These are phyloP conservation scores for Mortierella sp. DNA, from an alignment of 371 early-diverging fungal genomes.

Conservation along the genomic window DNA sequence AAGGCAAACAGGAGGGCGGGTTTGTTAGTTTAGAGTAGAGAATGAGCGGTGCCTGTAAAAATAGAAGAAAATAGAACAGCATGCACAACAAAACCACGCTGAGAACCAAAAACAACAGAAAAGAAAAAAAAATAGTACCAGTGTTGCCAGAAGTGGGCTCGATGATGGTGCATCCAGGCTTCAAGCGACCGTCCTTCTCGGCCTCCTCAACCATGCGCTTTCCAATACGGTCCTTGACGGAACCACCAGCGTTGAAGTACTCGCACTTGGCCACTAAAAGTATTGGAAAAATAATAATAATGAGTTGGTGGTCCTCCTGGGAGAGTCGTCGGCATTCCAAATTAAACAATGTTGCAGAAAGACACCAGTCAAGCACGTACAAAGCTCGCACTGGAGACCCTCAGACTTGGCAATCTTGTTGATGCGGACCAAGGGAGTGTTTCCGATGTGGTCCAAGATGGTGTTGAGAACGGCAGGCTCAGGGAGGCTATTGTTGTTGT, in stretches of 20 bases:
- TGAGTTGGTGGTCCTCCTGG: neutral
- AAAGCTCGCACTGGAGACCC: conserved; percentile 93
- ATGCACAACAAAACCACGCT: neutral
- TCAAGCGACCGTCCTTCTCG: conserved; percentile 90
- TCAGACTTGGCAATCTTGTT: conserved; percentile 87
- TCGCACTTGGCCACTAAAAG: conserved; percentile 93
- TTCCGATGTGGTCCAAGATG: conserved; percentile 95
- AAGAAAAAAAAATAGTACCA: conserved; percentile 59
- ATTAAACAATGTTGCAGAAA: neutral
- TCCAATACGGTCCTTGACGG: conserved; percentile 97
- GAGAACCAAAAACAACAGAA: conserved; percentile 5
- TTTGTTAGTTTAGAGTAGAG: conserved; percentile 3
- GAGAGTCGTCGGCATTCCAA: neutral
- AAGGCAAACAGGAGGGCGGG: neutral
- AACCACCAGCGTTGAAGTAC: conserved; percentile 98
- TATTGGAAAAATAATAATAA: neutral
- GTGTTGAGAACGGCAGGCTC: conserved; percentile 79
- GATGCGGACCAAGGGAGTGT: conserved; percentile 94
- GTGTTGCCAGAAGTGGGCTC: conserved; percentile 98
- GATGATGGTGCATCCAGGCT: conserved; percentile 93
- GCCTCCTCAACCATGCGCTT: conserved; percentile 96
- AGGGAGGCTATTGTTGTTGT: neutral
- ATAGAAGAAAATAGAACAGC: neutral
- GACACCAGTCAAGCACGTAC: conserved; percentile 59
- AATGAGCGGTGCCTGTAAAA: conserved; percentile 33